Percentiles rank a stretch among this genome's conserved stretches.
These are phyloP conservation scores for Hypoxylon subgilvum DNA, from an alignment of 495 filamentous ascomycete genomes.

Conservation along the genomic window DNA sequence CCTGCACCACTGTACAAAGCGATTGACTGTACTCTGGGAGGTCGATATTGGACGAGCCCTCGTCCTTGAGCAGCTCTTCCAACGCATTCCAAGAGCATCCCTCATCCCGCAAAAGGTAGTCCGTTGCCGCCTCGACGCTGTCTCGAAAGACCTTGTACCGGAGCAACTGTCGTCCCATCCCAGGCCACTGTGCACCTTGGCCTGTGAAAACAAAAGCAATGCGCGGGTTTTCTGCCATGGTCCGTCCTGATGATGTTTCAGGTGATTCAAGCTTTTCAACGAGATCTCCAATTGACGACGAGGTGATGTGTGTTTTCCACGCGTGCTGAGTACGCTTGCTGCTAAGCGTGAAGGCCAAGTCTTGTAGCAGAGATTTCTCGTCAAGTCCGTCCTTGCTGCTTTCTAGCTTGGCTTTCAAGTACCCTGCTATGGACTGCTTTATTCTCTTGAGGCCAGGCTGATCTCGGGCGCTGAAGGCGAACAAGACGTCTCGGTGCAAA, in stretches of 20 bases:
- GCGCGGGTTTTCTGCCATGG: conserved; percentile 22
- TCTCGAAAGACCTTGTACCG: conserved; percentile 31
- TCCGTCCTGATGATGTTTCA: too few relatives aligned
- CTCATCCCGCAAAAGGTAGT: conserved; percentile 32
- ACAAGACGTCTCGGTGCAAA: conserved; percentile 26
- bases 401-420: conserved; percentile 33
- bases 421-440: conserved; percentile 25
- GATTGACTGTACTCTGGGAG: conserved; percentile 48
- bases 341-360: conserved; percentile 48
- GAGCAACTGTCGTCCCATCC: conserved; percentile 56
- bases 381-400: conserved; percentile 12
- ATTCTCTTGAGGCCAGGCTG: conserved; percentile 39
- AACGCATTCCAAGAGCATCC: conserved; percentile 36
- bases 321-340: conserved; percentile 47
- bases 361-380: conserved; percentile 21
- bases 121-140: conserved; percentile 36
- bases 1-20: conserved; percentile 55
- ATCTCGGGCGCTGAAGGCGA: conserved; percentile 41
- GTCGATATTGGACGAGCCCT: conserved; percentile 32
- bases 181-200: conserved; percentile 52
- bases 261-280: conserved; percentile 32
- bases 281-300: conserved; percentile 29
- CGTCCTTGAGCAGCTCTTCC: conserved; percentile 30
- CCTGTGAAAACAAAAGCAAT: conserved; percentile 42
- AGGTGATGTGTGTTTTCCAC: conserved; percentile 48